phyloP scores from a whole-genome alignment of 371 early-diverging fungal species.

The Umbelopsis sp. region DNA sequence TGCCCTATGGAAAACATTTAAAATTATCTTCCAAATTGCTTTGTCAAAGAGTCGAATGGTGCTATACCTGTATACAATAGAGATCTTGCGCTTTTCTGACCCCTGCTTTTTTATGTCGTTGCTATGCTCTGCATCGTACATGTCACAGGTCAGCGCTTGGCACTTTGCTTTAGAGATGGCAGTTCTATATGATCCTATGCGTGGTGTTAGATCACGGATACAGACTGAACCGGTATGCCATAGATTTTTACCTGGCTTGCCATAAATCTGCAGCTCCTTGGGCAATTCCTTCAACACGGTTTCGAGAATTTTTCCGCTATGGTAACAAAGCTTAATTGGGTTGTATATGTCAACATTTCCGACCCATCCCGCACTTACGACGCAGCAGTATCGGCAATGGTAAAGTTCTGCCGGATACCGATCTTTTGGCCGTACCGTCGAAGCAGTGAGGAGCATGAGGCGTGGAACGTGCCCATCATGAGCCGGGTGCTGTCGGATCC shows the following conservation, averaged over 20 bases:
- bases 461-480: constrained; percentile 60
- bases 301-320: too few species aligned
- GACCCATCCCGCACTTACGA: constrained; percentile 25
- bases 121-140: constrained; percentile 18
- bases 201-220: too few species aligned
- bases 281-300: constrained; percentile 19
- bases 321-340: neutral
- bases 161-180: constrained; percentile 36
- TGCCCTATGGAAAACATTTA: constrained; percentile 27
- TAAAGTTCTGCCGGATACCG: constrained; percentile 41
- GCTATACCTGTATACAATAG: constrained; percentile 30
- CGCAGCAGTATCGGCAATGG: constrained; percentile 47
- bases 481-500: constrained; percentile 27
- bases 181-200: neutral
- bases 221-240: too few species aligned
- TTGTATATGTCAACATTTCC: neutral
- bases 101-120: constrained; percentile 17
- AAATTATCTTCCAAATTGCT: neutral
- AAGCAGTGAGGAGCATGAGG: constrained; percentile 53
- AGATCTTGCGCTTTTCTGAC: constrained; percentile 14
- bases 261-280: constrained; percentile 18
- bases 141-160: constrained; percentile 25
- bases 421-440: constrained; percentile 32
- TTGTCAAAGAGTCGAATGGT: neutral
- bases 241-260: constrained; percentile 23